Evolutionary conservation across 176 grass and related monocot genomes (phyloP), one percentile per base, ranked within the genome.

Genomic region (Eragrostis curvula): DNA sequence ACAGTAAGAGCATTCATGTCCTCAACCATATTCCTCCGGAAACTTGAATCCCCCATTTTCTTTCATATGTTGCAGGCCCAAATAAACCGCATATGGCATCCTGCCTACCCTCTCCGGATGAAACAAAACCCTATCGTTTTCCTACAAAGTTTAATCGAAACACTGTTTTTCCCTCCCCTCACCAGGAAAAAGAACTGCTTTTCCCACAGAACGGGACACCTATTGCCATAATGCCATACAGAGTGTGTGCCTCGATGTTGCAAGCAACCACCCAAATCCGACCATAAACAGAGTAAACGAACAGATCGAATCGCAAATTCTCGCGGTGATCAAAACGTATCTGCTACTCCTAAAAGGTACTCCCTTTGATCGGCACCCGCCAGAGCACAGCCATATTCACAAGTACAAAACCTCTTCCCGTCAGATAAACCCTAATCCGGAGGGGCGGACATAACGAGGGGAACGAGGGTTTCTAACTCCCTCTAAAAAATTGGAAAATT

Each of bases 401-500:
- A 78, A 78, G 56, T 5, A 12, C 56, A 63, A 32, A 63, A 32
- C 28, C 61, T 42, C 10, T 51, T 66, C 15, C 15, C n/a, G 14
- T 43, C 45, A 16, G 21, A 65, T 46, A 86, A 86, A 80, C 84
- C 76, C 76, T 80, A 80, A 65, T 15, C 45, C 67, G 8, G 5
- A 16, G 60, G 28, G 61, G 61, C 28, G 61, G 27, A 32, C 28
- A 1, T 17, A 32, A 32, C 28, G 61, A 1, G 14, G 14, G 61
- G 47, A 13, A 13, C 12, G 9, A 49, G 47, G 47, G 47, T 49
- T 12, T 49, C 12, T 49, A 14, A 13, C 9, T 49, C 47, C 47
- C 47, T 12, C 3, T 12, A 14, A 14, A 49, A 49, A 45, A n/a
- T n/a, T 45, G 43, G 5, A 45, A 45, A 45, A 45, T 45, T 45